Base-by-base conservation (phyloP, 2,329 filamentous ascomycete species). In the Phoma sp. region DNA sequence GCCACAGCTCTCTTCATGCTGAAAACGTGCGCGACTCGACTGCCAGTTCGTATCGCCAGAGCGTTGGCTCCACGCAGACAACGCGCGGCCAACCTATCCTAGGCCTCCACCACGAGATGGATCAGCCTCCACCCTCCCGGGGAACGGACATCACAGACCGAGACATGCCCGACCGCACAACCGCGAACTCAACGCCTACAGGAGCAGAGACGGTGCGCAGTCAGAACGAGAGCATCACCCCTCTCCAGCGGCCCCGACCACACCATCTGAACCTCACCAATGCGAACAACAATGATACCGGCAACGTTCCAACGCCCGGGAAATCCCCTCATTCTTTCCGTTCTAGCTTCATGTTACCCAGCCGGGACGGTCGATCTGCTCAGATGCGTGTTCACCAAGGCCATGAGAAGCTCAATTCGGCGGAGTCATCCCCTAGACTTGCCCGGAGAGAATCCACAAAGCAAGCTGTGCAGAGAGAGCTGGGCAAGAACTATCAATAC, bases 401-500 rank as follows among this genome's bases (percentile, higher is more conserved):
- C 15, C 90, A 90, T 50, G 91, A 95, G 72, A 93, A 93, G 73
- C 80, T 96, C n/a, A 87, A 90, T 5, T 96, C 92, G 0, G 85
- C 85, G 46, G 87, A 87, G 26, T 92, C 91, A 3, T 91, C 92
- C 7, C 91, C 91, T 2, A 83, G 82, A 39, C 80, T 90, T 43
- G 75, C 80, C 33, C 63, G 68, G 15, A 72, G 61, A 53, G 81
- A 85, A 55, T 71, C 72, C 12, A 64, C 64, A 10, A 73, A 74
- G 42, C 64, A 67, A 36, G 75, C 69, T 42, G 62, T 77, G 21
- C 77, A 77, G 38, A 61, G 73, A 20, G 75, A 80, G 29, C 69
- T 84, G 49, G 87, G 90, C 45, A 88, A 84, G 61, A 96, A 97
- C 66, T 90, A 93, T 75, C 86, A 98, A 72, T 96, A 96, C 74